phyloP scores from a whole-genome alignment of 2,329 filamentous ascomycete genomes.

The Cladosporium cucumerinum region DNA sequence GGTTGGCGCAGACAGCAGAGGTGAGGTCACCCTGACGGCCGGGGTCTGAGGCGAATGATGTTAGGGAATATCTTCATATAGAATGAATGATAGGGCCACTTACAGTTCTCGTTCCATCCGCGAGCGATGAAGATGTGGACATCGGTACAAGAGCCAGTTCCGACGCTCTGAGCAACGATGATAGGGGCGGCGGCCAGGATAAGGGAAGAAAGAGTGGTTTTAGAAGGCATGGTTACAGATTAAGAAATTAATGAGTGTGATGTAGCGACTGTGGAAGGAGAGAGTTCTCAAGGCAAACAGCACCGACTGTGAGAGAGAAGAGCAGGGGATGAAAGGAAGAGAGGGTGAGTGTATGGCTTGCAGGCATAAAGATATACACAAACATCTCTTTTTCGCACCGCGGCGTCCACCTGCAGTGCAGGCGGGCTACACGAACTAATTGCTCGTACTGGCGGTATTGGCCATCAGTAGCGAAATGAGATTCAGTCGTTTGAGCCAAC shows the following conservation, averaged over 20 bases:
- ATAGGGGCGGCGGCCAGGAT: conserved; percentile 18
- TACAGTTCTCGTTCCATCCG: conserved; percentile 25
- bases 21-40: conserved; percentile 23
- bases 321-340: background rate
- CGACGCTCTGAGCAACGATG: conserved; percentile 17
- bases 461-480: conserved; percentile 4
- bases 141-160: conserved; percentile 22
- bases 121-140: conserved; percentile 25
- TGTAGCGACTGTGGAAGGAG: background rate
- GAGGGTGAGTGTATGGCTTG: background rate
- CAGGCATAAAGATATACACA: background rate
- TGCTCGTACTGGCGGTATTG: background rate
- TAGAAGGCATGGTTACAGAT: background rate
- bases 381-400: background rate
- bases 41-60: conserved; percentile 8
- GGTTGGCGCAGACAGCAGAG: conserved; percentile 23
- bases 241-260: conserved; percentile 8
- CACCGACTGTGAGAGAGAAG: background rate
- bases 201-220: conserved; percentile 18
- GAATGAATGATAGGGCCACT: background rate
- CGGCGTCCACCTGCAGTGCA: background rate
- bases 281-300: background rate
- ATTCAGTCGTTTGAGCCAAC: background rate
- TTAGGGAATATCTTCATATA: background rate
- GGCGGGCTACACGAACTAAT: background rate